Evolutionary conservation across 75 land plant species (phyloP), one percentile per base, ranked within the genome.

Genomic region (Ceratopteris richardii): DNA sequence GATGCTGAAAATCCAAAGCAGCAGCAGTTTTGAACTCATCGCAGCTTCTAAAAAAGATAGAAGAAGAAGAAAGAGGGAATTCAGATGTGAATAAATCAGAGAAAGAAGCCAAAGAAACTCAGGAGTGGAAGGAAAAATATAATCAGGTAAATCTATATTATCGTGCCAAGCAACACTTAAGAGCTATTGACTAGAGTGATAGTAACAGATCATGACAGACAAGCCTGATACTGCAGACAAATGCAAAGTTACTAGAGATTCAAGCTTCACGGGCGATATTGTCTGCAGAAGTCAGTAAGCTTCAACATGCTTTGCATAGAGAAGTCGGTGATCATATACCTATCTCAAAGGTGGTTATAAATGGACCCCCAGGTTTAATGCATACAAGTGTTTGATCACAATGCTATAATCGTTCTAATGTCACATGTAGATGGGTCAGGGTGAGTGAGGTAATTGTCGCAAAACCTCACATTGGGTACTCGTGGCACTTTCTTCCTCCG

Each of bases 321-420:
- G 60, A 57, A 21, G 40, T 57, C 33, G 60, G 60, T 3, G 60
- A 57, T n/a, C 60, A 57, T 19, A 36, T 57, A 57, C 60, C 60
- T 16, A 33, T 57, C 2, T 29, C 60, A 30, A 57, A 57, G 60
- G 60, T 57, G 16, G 7, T 33, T n/a, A n/a, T n/a, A n/a, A n/a
- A n/a, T n/a, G n/a, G n/a, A n/a, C n/a, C n/a, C n/a, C n/a, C n/a
- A n/a, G n/a, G n/a, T n/a, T n/a, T n/a, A n/a, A 18, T 10, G 18
- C n/a, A n/a, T n/a, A n/a, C n/a, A n/a, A n/a, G n/a, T n/a, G n/a
- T n/a, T n/a, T n/a, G n/a, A n/a, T n/a, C n/a, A n/a, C n/a, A n/a
- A n/a, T n/a, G n/a, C n/a, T n/a, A n/a, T n/a, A n/a, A n/a, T n/a
- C n/a, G n/a, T n/a, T n/a, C n/a, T n/a, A n/a, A n/a, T n/a, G n/a